Base-by-base conservation (phyloP, 75 land plant species). In the Gnetum montanum region DNA sequence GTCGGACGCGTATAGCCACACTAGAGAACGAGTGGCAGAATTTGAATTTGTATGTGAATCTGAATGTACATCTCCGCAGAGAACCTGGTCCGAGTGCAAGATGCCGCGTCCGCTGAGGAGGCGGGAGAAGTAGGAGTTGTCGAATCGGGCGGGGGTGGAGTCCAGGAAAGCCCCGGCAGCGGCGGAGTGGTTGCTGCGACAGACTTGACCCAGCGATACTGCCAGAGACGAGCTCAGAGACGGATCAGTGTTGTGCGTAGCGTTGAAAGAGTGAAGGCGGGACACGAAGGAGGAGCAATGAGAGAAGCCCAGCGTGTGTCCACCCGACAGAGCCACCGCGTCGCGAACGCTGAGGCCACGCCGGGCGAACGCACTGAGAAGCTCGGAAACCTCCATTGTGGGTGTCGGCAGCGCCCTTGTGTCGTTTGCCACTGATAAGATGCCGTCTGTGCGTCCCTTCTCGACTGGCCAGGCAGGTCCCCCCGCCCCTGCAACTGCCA, bases 301-400 rank as follows among this genome's bases (percentile, higher is more conserved):
- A 15, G 69, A 10, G 15, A 15, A 22, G 2, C 69, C 69, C 8
- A 66, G 28, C 29, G 69, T 66, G 40, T 66, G 69, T 13, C 44
- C 69, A n/a, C 76, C 76, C 24, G 76, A 73, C 30, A 73, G 59
- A 33, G 74, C 61, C 8, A 73, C 62, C 60, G 70, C 34, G 19
- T 73, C 66, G 25, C 34, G 25, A 8, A 61, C 33, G 29, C 57
- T 58, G 28, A 73, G 57, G 11, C 68, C 75, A 6, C 45, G 54
- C 28, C 34, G 31, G 24, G 66, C 43, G 46, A 73, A 73, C 59
- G 31, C 43, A 30, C 23, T 37, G 7, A 52, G 31, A n/a, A 66
- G 71, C 61, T 34, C 19, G 11, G 48, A 20, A 23, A 52, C 27
- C 45, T 30, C 37, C 54, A 61, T 29, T 22, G 56, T 25, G 10